These are phyloP conservation scores for Chlamydomonas sp. DNA, from an alignment of 139 green algal species.

Conservation along the genomic window DNA sequence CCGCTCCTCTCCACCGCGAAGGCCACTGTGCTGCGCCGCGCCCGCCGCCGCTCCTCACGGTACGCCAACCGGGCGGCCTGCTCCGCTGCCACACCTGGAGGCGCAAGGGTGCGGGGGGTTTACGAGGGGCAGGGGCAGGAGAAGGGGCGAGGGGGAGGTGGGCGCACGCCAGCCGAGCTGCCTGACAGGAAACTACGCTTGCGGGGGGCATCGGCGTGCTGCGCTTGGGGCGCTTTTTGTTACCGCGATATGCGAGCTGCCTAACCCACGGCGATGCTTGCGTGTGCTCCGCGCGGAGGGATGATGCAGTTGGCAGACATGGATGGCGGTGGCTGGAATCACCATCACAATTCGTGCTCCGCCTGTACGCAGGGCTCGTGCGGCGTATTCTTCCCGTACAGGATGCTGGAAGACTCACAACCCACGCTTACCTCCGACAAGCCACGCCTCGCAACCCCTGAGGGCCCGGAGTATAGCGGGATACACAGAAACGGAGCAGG, in stretches of 20 bases:
- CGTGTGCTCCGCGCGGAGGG: not conserved
- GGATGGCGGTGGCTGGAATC: no score
- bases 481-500: no score
- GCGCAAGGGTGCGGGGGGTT: not conserved
- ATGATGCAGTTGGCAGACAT: not conserved
- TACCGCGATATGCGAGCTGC: no score
- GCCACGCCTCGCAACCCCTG: conserved; percentile 17
- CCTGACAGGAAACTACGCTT: not conserved
- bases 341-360: no score
- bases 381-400: not conserved
- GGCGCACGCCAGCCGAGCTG: not conserved
- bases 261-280: not conserved
- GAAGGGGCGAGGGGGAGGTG: not conserved
- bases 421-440: not conserved
- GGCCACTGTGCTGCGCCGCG: conserved; percentile 6
- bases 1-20: conserved; percentile 21
- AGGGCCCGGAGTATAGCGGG: no score
- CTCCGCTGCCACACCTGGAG: conserved; percentile 11
- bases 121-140: no score
- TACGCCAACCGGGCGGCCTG: conserved; percentile 18
- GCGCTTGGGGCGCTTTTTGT: not conserved
- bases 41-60: conserved; percentile 10
- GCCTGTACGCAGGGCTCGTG: no score
- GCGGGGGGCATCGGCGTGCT: not conserved
- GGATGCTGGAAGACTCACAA: not conserved